These are phyloP conservation scores for Ganoderma lingzhi DNA, from an alignment of 1,284 basidiomycete genomes.

Conservation along the genomic window DNA sequence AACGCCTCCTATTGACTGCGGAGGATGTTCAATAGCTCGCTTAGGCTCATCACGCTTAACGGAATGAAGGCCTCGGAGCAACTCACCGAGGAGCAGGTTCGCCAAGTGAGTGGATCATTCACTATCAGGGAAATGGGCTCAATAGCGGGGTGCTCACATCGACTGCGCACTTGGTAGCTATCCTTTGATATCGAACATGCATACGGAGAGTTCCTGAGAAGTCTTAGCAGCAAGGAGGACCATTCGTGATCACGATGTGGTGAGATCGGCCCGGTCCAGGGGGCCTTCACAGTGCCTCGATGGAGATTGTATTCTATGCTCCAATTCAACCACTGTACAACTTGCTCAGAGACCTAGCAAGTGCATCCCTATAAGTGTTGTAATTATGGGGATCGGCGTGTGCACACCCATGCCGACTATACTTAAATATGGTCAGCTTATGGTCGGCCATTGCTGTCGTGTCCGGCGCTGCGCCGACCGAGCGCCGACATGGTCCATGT, in stretches of 20 bases:
- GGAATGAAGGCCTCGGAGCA: constrained; percentile 98
- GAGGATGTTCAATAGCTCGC: not conserved
- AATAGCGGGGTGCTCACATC: not conserved
- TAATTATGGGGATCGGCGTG: not conserved
- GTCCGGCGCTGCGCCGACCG: not conserved
- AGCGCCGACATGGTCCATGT: not conserved
- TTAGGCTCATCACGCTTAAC: constrained; percentile 94
- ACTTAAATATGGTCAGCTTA: no score
- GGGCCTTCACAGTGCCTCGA: no score
- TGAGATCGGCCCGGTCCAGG: not conserved
- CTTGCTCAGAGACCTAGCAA: not conserved
- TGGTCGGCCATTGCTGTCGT: not conserved
- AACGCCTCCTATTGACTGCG: not conserved
- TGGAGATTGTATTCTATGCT: not conserved
- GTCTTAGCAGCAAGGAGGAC: constrained; percentile 62
- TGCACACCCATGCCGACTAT: not conserved
- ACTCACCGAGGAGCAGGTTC: constrained; percentile 93
- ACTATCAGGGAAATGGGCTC: no score
- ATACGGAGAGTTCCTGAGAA: constrained; percentile 95
- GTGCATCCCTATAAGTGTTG: not conserved
- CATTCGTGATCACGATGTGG: constrained; percentile 25
- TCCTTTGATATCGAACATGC: constrained; percentile 97
- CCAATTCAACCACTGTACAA: not conserved
- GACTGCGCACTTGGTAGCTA: constrained; percentile 58
- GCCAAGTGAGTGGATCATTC: constrained; percentile 67